Base-by-base conservation (phyloP, 331 rosid species). In the Pyracantha coccinea region DNA sequence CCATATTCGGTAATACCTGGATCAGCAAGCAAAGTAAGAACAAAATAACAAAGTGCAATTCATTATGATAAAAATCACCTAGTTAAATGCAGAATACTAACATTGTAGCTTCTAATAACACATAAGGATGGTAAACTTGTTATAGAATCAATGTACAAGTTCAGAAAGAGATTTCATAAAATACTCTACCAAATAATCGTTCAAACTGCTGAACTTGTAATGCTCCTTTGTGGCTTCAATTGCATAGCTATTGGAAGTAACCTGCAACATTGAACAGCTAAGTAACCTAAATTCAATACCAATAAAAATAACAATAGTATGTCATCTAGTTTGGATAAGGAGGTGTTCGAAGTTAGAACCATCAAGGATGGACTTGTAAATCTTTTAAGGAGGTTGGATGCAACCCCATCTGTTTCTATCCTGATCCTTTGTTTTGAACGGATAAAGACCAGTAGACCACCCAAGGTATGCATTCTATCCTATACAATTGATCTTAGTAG, bases 1-100 rank as follows among this genome's bases (percentile, higher is more conserved):
- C 91, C 99, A 95, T 95, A 87, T 90, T 95, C 72, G 99, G 99
- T 84, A 95, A 81, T 19, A 95, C 99, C 99, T 95, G 79, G 64
- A 77, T 64, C 64, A 72, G 68, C 61, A 80, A 75, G 76, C 65
- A 60, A 68, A 71, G 33, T 61, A 53, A 12, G 62, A 65, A 69
- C 12, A 50, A 73, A 45, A 27, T 60, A 79, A 66, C 45, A 38
- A 10, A 38, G 45, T 38, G 45, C 0, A 38, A 38, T 38, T 38
- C 45, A 38, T 38, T 38, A 38, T 38, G 19, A 45, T 54, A 23
- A 23, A 79, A 62, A 19, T 44, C 55, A 66, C 47, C 44, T 32
- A 68, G 47, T 59, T 52, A 47, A 15, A 68, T 6, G 12, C 8
- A 29, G 67, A 57, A 70, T 19, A 44, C 57, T 66, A 2, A 15